Percentiles rank a stretch among this genome's conserved stretches.
These are phyloP conservation scores for Calocera viscosa DNA, from an alignment of 768 basidiomycete species.

Conservation along the genomic window DNA sequence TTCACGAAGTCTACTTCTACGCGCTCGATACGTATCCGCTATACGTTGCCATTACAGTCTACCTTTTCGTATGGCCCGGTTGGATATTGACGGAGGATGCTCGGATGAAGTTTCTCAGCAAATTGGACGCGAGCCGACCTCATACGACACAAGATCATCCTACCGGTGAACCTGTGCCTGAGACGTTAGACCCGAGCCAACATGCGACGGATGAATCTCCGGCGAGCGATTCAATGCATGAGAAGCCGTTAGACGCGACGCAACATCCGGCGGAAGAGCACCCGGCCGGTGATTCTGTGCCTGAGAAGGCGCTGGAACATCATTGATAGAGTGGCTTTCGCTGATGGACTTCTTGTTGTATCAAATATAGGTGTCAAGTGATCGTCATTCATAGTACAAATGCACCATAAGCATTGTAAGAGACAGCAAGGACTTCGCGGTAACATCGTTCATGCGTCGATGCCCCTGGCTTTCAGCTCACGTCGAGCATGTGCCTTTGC, in stretches of 20 bases:
- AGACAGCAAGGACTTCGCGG: not conserved
- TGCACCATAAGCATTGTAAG: no score
- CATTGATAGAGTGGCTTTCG: not conserved
- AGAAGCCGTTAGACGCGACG: no score
- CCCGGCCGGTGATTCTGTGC: not conserved
- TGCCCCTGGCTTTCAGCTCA: slow-evolving; percentile 3
- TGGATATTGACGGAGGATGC: slow-evolving; percentile 1
- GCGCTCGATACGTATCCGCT: slow-evolving; percentile 55
- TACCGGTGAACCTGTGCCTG: no score
- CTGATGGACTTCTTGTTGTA: no score
- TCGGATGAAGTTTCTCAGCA: not conserved
- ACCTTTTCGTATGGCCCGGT: slow-evolving; percentile 54
- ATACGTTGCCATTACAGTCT: slow-evolving; percentile 45
- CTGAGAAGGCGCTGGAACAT: not conserved
- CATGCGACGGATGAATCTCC: no score
- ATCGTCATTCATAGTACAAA: no score
- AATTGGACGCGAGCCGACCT: no score
- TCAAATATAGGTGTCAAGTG: no score
- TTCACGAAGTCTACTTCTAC: slow-evolving; percentile 52
- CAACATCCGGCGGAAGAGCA: not conserved
- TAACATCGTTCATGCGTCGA: slow-evolving; percentile 8
- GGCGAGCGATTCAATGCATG: no score
- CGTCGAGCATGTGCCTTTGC: slow-evolving; percentile 9
- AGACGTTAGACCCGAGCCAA: no score
- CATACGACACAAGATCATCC: not conserved